Conservation (phyloP, 495 filamentous ascomycete species). For the Aeminium ludgeri region DNA sequence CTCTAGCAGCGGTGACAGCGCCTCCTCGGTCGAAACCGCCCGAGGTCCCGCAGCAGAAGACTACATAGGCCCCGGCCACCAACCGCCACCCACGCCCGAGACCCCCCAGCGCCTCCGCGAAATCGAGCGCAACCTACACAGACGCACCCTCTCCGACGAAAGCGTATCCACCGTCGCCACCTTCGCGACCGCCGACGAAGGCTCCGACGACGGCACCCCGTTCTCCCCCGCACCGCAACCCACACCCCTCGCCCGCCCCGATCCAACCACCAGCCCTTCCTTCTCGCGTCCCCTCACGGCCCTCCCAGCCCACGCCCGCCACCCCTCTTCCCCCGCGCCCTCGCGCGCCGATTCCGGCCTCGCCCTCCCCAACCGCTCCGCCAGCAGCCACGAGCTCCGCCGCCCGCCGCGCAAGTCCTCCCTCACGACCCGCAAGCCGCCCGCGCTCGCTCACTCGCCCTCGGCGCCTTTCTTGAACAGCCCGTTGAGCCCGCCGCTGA, state of each 20-base stretch:
- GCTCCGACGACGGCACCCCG: too few relatives aligned
- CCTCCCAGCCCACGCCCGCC: not conserved
- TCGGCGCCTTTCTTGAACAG: too few relatives aligned
- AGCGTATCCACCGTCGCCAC: constrained; percentile 64
- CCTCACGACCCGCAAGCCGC: too few relatives aligned
- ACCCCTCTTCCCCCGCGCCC: not conserved
- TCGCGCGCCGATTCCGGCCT: constrained; percentile 17
- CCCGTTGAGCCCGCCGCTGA: constrained; percentile 27
- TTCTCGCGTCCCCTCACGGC: constrained; percentile 7
- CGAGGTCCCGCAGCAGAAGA: constrained; percentile 27
- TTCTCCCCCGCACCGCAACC: too few relatives aligned
- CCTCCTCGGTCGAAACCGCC: constrained; percentile 62
- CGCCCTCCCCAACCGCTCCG: constrained; percentile 3
- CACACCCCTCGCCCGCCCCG: constrained; percentile 6
- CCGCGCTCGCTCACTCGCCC: too few relatives aligned
- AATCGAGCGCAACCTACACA: constrained; percentile 23
- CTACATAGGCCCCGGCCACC: not conserved
- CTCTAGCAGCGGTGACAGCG: constrained; percentile 39
- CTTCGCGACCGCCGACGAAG: constrained; percentile 72
- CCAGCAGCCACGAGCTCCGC: not conserved
- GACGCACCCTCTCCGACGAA: constrained; percentile 42
- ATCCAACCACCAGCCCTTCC: not conserved
- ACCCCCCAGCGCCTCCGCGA: constrained; percentile 10
- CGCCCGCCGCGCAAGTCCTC: too few relatives aligned
- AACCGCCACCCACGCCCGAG: constrained; percentile 12